These are phyloP conservation scores for Dendrobium nobile DNA, from an alignment of 106 monocot genomes.

Conservation along the genomic window DNA sequence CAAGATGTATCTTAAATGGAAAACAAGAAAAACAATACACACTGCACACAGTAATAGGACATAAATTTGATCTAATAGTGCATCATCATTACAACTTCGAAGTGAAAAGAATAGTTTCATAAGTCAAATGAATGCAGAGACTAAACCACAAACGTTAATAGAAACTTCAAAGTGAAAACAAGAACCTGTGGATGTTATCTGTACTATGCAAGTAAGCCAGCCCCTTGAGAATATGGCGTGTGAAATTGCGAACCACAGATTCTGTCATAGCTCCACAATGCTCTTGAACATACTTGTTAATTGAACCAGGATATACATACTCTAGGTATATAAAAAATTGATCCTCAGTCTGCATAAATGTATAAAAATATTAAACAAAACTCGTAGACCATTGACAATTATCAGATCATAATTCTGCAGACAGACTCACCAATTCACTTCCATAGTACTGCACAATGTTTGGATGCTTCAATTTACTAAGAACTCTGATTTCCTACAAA, in stretches of 20 bases:
- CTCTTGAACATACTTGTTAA: conserved; percentile 77
- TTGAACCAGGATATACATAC: conserved; percentile 91
- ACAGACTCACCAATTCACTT: conserved; percentile 68
- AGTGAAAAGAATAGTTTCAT: background rate
- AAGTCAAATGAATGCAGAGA: background rate
- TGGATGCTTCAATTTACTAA: conserved; percentile 89
- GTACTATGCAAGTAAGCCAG: conserved; percentile 83
- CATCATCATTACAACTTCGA: background rate
- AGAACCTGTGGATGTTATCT: conserved; percentile 86
- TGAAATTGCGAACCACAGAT: conserved; percentile 95
- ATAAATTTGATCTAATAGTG: background rate
- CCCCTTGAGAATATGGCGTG: conserved; percentile 88
- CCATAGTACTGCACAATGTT: conserved; percentile 98
- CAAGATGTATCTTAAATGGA: background rate
- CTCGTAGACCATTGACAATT: conserved; percentile 4
- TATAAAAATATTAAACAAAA: conserved; percentile 6
- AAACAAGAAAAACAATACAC: background rate
- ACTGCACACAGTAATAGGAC: background rate
- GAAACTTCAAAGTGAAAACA: background rate
- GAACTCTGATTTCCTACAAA: conserved; percentile 88
- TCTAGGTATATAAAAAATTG: conserved; percentile 89
- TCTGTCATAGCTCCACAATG: conserved; percentile 84
- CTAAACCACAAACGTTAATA: background rate
- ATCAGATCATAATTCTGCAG: conserved; percentile 1
- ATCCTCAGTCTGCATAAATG: conserved; percentile 65